These are phyloP conservation scores for Aspergillus biplanus DNA, from an alignment of 495 filamentous ascomycete genomes.

Conservation along the genomic window DNA sequence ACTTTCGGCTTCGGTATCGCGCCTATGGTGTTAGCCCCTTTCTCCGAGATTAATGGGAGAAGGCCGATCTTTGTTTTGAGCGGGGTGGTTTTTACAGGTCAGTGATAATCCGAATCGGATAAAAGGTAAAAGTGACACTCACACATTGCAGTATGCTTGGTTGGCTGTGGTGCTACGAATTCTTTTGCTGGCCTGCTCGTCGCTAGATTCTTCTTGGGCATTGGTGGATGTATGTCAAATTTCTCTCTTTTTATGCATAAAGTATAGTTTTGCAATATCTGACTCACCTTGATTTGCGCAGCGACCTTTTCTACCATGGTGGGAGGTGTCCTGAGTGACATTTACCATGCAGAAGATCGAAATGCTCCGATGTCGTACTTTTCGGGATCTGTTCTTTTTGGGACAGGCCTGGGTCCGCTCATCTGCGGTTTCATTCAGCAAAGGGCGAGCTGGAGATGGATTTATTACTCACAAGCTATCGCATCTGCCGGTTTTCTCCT, in stretches of 20 bases:
- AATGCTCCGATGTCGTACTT: slow-evolving; percentile 93
- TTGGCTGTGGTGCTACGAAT: slow-evolving; percentile 74
- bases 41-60: slow-evolving; percentile 86
- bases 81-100: slow-evolving; percentile 67
- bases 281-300: neutral
- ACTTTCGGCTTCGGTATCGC: slow-evolving; percentile 81
- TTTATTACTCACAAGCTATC: slow-evolving; percentile 87
- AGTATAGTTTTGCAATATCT: slow-evolving; percentile 17
- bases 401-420: slow-evolving; percentile 82
- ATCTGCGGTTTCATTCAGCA: slow-evolving; percentile 71
- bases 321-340: slow-evolving; percentile 87
- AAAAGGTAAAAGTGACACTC: neutral
- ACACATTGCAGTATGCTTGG: slow-evolving; percentile 56
- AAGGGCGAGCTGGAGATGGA: slow-evolving; percentile 78
- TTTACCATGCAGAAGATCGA: slow-evolving; percentile 76
- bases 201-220: slow-evolving; percentile 76
- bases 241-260: neutral
- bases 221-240: slow-evolving; percentile 60
- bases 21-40: slow-evolving; percentile 88
- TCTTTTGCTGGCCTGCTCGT: slow-evolving; percentile 75
- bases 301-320: slow-evolving; percentile 90
- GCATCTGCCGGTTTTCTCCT: slow-evolving; percentile 64
- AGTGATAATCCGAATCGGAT: slow-evolving; percentile 8
- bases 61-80: slow-evolving; percentile 79
- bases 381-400: slow-evolving; percentile 72